Percentiles rank a stretch among this genome's conserved stretches.
These are phyloP conservation scores for Trichoderma sp. DNA, from an alignment of 2,329 filamentous ascomycete species.

Conservation along the genomic window DNA sequence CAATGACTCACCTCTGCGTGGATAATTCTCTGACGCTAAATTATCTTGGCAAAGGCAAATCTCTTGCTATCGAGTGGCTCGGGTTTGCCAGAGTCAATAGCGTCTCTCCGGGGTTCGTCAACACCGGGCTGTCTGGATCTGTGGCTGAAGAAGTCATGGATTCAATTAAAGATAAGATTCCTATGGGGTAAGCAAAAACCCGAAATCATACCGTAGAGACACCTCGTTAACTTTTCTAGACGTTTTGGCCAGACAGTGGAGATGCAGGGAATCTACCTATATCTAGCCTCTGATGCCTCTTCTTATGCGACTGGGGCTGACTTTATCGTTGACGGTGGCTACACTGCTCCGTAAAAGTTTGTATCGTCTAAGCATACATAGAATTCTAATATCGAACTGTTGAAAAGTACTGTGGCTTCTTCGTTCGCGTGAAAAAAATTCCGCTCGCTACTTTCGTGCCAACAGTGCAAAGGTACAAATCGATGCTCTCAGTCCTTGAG, in stretches of 20 bases:
- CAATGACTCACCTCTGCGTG: neutral
- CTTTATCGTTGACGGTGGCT: constrained; percentile 31
- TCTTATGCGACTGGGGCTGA: constrained; percentile 22
- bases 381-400: neutral
- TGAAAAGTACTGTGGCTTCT: too few species aligned
- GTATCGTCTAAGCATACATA: neutral
- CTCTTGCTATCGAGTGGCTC: constrained; percentile 75
- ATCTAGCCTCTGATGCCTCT: constrained; percentile 31
- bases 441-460: too few species aligned
- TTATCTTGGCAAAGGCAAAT: constrained; percentile 52
- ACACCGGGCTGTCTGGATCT: constrained; percentile 55
- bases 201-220: neutral
- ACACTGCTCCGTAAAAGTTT: constrained; percentile 46
- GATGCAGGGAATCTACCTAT: constrained; percentile 50
- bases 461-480: too few species aligned
- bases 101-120: constrained; percentile 75
- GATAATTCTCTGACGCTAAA: neutral
- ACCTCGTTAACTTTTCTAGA: neutral
- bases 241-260: constrained; percentile 68
- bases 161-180: constrained; percentile 35
- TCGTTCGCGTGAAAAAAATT: too few species aligned
- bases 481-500: too few species aligned
- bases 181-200: constrained; percentile 10
- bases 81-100: constrained; percentile 74
- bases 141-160: constrained; percentile 42